Percentiles rank a stretch among this genome's conserved stretches.
These are phyloP conservation scores for Carallia brachiata DNA, from an alignment of 345 rosid species.

Conservation along the genomic window DNA sequence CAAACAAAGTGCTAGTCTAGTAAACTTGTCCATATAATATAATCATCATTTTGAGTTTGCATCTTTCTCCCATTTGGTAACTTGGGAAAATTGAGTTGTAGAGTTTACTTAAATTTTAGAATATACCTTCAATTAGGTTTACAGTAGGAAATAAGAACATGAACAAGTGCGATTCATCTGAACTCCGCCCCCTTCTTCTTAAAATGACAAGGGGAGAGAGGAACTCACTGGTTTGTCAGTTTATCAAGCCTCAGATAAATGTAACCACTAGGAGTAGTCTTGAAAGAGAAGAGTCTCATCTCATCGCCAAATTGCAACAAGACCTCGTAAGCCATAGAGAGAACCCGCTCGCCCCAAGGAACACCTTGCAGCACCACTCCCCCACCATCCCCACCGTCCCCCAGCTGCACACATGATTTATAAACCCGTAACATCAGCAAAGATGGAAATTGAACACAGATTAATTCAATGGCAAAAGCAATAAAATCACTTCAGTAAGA, in stretches of 20 bases:
- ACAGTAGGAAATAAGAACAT: background rate
- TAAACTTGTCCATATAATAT: no score
- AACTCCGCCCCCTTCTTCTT: background rate
- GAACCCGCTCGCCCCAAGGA: constrained; percentile 69
- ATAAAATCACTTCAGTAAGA: constrained; percentile 3
- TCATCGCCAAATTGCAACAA: constrained; percentile 49
- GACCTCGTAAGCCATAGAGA: constrained; percentile 58
- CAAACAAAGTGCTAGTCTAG: no score
- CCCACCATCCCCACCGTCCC: constrained; percentile 94
- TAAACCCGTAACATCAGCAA: background rate
- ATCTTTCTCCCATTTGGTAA: background rate
- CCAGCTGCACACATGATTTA: constrained; percentile 37
- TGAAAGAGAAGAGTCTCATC: constrained; percentile 66
- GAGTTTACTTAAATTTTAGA: background rate
- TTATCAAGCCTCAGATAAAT: constrained; percentile 78
- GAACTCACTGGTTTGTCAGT: constrained; percentile 57
- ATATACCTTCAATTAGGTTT: background rate
- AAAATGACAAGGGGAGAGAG: constrained; percentile 9
- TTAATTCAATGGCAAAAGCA: constrained; percentile 1
- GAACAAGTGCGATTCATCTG: background rate
- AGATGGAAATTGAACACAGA: background rate
- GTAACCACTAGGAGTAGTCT: constrained; percentile 73
- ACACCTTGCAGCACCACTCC: constrained; percentile 69
- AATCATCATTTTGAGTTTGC: no score
- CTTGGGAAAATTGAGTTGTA: background rate